Evolutionary conservation across 2,329 filamentous ascomycete genomes (phyloP).

Genomic region (Sclerotinia sclerotiorum): DNA sequence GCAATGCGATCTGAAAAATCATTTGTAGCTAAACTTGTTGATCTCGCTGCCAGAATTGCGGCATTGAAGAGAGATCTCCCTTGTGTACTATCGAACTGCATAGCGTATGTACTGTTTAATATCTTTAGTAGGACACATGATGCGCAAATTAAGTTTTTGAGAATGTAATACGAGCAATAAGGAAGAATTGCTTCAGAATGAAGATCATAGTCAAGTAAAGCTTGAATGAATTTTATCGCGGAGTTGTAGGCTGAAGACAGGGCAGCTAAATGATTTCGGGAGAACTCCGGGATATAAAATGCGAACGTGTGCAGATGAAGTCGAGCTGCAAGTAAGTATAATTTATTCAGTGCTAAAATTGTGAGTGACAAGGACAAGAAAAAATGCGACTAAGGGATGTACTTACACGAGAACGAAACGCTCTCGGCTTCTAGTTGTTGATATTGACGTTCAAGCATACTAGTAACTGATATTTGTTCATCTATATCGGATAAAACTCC

Average conservation of each 20-base stretch:
- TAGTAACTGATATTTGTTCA: slow-evolving; percentile 47
- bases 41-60: slow-evolving; percentile 58
- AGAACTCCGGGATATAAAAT: slow-evolving; percentile 28
- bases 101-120: slow-evolving; percentile 63
- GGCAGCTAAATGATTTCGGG: slow-evolving; percentile 30
- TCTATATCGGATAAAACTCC: slow-evolving; percentile 43
- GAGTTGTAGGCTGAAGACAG: slow-evolving; percentile 46
- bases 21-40: slow-evolving; percentile 60
- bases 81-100: slow-evolving; percentile 55
- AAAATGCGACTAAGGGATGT: not conserved
- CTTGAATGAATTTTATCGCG: slow-evolving; percentile 33
- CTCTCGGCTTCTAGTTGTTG: slow-evolving; percentile 21
- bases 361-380: slow-evolving; percentile 1
- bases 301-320: slow-evolving; percentile 31
- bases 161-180: slow-evolving; percentile 61
- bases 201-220: slow-evolving; percentile 28
- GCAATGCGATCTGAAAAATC: slow-evolving; percentile 64
- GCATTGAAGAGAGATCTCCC: slow-evolving; percentile 57
- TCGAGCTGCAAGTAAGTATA: slow-evolving; percentile 30
- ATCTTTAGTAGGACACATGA: slow-evolving; percentile 65
- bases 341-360: slow-evolving; percentile 25
- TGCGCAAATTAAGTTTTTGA: slow-evolving; percentile 66
- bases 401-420: slow-evolving; percentile 20
- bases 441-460: slow-evolving; percentile 40
- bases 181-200: slow-evolving; percentile 40